Percentiles rank a stretch among this genome's conserved stretches.
Conservation (phyloP, 768 basidiomycete species). For the Cubamyces lactineus region DNA sequence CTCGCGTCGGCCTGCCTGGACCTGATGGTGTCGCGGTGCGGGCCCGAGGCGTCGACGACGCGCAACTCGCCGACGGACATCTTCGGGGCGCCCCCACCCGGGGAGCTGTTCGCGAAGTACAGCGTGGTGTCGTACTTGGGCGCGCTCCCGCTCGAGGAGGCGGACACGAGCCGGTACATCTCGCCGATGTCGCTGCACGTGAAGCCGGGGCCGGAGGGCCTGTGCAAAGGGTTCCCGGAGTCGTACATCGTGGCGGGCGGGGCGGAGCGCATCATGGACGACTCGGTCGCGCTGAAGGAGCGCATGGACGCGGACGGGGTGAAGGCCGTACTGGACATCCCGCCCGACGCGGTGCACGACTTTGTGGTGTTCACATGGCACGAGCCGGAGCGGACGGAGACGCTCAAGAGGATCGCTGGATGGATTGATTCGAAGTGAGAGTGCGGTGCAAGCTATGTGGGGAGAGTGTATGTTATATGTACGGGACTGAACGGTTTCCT, state of each 20-base stretch:
- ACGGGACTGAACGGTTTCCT: too few species aligned
- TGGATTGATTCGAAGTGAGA: slow-evolving; percentile 22
- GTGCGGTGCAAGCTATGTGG: not conserved
- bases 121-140: slow-evolving; percentile 49
- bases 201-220: slow-evolving; percentile 30
- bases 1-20: slow-evolving; percentile 64
- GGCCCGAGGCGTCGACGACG: slow-evolving; percentile 3
- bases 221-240: slow-evolving; percentile 60
- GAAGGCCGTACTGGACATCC: slow-evolving; percentile 53
- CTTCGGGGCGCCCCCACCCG: slow-evolving; percentile 18
- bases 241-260: slow-evolving; percentile 64
- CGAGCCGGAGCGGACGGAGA: slow-evolving; percentile 37
- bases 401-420: slow-evolving; percentile 22
- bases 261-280: slow-evolving; percentile 61
- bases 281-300: slow-evolving; percentile 47
- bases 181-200: slow-evolving; percentile 57
- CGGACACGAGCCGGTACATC: slow-evolving; percentile 54
- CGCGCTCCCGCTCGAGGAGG: slow-evolving; percentile 50
- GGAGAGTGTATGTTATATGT: too few species aligned
- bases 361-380: slow-evolving; percentile 27
- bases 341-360: slow-evolving; percentile 47
- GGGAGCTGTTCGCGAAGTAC: slow-evolving; percentile 31
- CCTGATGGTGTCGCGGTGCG: slow-evolving; percentile 44
- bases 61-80: slow-evolving; percentile 36
- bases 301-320: slow-evolving; percentile 56